Base-by-base conservation (phyloP, 345 rosid genomes). In the Pugionium cornutum region DNA sequence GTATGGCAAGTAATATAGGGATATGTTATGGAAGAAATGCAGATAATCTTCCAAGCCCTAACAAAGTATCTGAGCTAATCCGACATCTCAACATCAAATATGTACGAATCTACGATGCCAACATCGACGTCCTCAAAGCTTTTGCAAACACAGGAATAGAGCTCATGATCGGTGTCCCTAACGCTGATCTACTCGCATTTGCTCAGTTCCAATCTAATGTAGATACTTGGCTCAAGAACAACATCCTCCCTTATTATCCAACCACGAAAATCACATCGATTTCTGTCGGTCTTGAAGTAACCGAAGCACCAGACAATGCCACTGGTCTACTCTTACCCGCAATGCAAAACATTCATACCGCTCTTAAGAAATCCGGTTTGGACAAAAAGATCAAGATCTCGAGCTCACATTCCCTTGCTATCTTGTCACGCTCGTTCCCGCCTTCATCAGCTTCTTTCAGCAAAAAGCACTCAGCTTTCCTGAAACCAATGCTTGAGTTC, bases 11-110 rank as follows among this genome's bases (percentile, higher is more conserved):
- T 81, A 83, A 66, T 9, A 68, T 90, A 26, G 99, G 99, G 33
- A 80, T 88, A 53, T 94, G 99, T 83, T 88, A 88, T 29, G 97
- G 99, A 73, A 85, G 97, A 79, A 88, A 94, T 67, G 99, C 96
- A 0, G 99, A 94, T 74, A 92, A 94, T 68, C 92, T 94, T 27
- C 97, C 99, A 5, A 90, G 92, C 2, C 92, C 92, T 0, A 80
- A 85, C 69, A 85, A 77, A 76, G 99, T 77, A 9, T 84, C 80
- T 0, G 82, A 86, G 67, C 77, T 90, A 53, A 65, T 86, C 60
- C 82, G 76, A 55, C 89, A 79, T 10, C 96, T 81, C 66, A 80
- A 85, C 74, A 77, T 94, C 60, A 88, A 94, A 68, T 82, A 76
- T 41, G 74, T 86, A 35, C 80, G 99, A 77, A 90, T 94, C 57